Evolutionary conservation across 1,139 yeast genomes (phyloP).

Genomic region (Hyphopichia khmerensis): DNA sequence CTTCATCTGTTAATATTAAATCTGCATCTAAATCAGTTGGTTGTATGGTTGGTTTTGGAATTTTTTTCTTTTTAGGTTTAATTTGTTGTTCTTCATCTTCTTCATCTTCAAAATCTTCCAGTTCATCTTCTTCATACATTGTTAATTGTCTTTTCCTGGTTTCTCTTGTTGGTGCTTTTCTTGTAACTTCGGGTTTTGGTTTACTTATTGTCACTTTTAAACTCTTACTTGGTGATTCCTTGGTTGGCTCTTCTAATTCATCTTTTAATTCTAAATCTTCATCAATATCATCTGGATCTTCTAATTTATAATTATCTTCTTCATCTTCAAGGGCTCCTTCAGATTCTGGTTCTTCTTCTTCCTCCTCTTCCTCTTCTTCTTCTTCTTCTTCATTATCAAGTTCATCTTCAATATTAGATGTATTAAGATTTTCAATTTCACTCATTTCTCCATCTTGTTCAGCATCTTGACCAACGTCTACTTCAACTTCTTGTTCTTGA

Average conservation of each 20-base stretch:
- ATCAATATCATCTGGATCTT: constrained; percentile 42
- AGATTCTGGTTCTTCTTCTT: constrained; percentile 16
- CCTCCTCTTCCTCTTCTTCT: constrained; percentile 10
- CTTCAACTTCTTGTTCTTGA: constrained; percentile 10
- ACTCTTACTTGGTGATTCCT: background rate
- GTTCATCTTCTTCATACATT: constrained; percentile 31
- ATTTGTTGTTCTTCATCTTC: constrained; percentile 8
- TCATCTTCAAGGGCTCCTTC: constrained; percentile 24
- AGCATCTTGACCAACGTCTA: constrained; percentile 6
- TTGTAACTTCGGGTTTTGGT: background rate
- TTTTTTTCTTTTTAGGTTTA: constrained; percentile 11
- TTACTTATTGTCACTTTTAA: background rate
- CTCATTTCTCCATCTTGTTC: constrained; percentile 8
- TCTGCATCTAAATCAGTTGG: constrained; percentile 38
- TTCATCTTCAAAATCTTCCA: constrained; percentile 21
- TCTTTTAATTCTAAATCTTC: constrained; percentile 36
- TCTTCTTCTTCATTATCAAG: constrained; percentile 14
- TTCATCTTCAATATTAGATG: constrained; percentile 6
- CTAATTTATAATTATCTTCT: constrained; percentile 34
- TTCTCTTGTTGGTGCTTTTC: constrained; percentile 16
- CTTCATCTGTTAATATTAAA: constrained; percentile 43
- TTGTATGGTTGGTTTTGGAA: constrained; percentile 10
- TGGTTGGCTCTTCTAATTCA: constrained; percentile 17
- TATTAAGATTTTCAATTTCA: background rate
- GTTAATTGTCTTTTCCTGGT: constrained; percentile 31